phyloP scores from a whole-genome alignment of 2,329 filamentous ascomycete species.

The Conoideocrella luteorostrata region DNA sequence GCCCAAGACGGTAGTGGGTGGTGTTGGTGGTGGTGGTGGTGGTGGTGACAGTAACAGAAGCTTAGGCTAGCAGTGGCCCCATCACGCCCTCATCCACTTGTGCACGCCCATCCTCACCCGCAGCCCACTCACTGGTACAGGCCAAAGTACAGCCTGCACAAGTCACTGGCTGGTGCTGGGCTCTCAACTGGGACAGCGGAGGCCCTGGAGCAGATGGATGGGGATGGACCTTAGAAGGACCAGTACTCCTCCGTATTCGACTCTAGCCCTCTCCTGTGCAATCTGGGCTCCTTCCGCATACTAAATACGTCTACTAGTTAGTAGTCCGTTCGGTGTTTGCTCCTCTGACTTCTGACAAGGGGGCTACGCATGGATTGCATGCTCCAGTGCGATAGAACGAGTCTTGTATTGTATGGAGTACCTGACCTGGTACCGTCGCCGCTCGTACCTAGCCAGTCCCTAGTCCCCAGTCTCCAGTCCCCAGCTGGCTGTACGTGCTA shows the following conservation, averaged over 20 bases:
- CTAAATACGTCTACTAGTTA: too few relatives aligned
- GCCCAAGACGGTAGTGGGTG: background rate
- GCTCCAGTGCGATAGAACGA: background rate
- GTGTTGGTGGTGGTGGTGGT: background rate
- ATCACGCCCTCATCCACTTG: background rate
- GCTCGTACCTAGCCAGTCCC: background rate
- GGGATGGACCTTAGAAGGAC: too few relatives aligned
- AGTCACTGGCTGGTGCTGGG: slow-evolving; percentile 4
- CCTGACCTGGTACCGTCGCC: background rate
- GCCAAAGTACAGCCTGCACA: background rate
- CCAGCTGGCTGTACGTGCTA: background rate
- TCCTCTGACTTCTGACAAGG: slow-evolving; percentile 7
- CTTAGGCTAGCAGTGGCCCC: background rate
- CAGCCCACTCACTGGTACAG: slow-evolving; percentile 1
- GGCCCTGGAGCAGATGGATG: too few relatives aligned
- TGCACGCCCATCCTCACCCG: slow-evolving; percentile 5
- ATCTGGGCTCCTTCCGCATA: too few relatives aligned
- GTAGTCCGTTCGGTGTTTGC: too few relatives aligned
- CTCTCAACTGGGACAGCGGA: background rate
- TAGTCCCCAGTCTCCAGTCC: background rate
- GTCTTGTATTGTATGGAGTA: background rate
- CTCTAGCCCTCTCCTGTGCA: too few relatives aligned
- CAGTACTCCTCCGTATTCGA: too few relatives aligned
- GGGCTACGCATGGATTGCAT: slow-evolving; percentile 1
- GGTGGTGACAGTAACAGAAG: background rate